Percentiles rank a stretch among this genome's conserved stretches.
These are phyloP conservation scores for Anthracocystis walkeri DNA, from an alignment of 1,284 basidiomycete genomes.

Conservation along the genomic window DNA sequence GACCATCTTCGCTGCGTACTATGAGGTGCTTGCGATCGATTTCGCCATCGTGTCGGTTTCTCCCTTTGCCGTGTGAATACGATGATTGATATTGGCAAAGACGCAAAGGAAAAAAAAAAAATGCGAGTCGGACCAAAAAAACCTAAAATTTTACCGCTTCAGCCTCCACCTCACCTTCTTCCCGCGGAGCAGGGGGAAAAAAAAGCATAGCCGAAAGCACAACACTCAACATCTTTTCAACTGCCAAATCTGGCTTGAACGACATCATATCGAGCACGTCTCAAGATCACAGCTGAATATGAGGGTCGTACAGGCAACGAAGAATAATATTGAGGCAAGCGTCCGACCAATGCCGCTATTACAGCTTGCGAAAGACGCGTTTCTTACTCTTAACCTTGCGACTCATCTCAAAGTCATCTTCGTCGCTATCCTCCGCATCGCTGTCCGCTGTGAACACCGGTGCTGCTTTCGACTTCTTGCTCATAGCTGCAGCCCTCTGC, in stretches of 20 bases:
- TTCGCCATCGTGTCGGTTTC: background rate
- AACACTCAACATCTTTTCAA: background rate
- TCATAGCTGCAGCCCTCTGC: background rate
- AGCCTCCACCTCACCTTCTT: slow-evolving; percentile 4
- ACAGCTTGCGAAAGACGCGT: slow-evolving; percentile 25
- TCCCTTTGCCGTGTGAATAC: background rate
- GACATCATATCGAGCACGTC: too few species aligned
- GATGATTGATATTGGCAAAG: background rate
- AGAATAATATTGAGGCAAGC: background rate
- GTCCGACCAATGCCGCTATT: background rate
- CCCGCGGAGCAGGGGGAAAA: background rate
- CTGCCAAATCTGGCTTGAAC: too few species aligned
- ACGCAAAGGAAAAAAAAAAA: background rate
- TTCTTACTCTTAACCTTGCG: slow-evolving; percentile 33
- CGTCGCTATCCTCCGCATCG: slow-evolving; percentile 26
- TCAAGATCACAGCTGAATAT: too few species aligned
- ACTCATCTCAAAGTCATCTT: slow-evolving; percentile 47
- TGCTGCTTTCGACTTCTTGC: background rate
- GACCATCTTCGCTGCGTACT: background rate
- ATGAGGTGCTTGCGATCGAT: background rate
- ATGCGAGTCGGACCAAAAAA: background rate
- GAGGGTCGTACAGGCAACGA: background rate
- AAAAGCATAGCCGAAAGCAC: slow-evolving; percentile 12
- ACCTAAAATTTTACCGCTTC: background rate
- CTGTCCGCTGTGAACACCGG: slow-evolving; percentile 6